A percentile compares a stretch with the other conserved stretches of the same genome.
phyloP scores from a whole-genome alignment of 495 filamentous ascomycete genomes.

The Penicillium longicatenatum region DNA sequence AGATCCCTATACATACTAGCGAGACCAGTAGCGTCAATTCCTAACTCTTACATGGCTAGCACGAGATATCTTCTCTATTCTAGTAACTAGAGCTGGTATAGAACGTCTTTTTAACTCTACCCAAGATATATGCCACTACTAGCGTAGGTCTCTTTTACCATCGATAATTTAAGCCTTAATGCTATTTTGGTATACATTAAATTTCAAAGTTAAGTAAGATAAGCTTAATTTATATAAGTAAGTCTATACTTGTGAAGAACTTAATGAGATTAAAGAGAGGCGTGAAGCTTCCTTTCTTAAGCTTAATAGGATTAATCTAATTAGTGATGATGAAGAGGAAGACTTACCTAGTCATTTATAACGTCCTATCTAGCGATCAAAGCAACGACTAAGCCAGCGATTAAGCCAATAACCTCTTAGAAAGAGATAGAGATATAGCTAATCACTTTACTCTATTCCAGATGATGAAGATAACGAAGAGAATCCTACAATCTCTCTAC shows the following conservation, averaged over 20 bases:
- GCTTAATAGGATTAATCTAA: constrained; percentile 6
- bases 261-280: constrained; percentile 1
- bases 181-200: constrained; percentile 1
- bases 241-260: constrained; percentile 8
- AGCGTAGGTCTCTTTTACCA: background rate
- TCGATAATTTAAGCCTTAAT: background rate
- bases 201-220: constrained; percentile 4
- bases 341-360: no score
- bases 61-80: constrained; percentile 3
- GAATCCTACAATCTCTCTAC: no score
- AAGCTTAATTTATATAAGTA: constrained; percentile 4
- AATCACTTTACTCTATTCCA: no score
- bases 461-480: no score
- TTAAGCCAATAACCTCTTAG: no score
- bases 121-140: constrained; percentile 3
- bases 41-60: background rate
- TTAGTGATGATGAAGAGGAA: constrained; percentile 4
- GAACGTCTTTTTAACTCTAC: constrained; percentile 3
- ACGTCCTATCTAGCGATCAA: no score
- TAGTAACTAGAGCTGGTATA: background rate
- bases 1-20: no score
- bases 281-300: constrained; percentile 2
- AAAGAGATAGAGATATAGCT: no score
- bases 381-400: no score
- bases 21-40: background rate